These are phyloP conservation scores for Ceratocystis cacaofunesta DNA, from an alignment of 2,329 filamentous ascomycete genomes.

Conservation along the genomic window DNA sequence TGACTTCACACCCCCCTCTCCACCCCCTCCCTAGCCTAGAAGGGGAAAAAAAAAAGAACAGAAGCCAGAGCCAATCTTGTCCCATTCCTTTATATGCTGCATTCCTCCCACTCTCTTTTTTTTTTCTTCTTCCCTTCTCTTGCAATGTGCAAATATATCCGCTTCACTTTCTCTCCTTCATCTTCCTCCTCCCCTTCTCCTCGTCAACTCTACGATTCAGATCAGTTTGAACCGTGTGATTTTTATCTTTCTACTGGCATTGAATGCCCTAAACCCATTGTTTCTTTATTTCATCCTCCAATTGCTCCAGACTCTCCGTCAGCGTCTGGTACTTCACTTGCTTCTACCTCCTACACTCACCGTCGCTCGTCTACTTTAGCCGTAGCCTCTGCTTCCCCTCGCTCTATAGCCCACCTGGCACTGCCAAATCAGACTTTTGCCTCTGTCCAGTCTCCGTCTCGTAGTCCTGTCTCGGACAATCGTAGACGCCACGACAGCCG, in stretches of 20 bases:
- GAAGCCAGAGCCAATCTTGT: background rate
- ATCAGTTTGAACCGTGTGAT: background rate
- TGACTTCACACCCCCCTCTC: background rate
- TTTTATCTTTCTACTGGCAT: background rate
- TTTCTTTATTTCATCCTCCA: background rate
- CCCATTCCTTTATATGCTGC: conserved; percentile 1
- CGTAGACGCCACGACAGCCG: background rate
- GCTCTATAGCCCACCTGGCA: background rate
- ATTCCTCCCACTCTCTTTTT: conserved; percentile 2
- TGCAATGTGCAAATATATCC: conserved; percentile 3
- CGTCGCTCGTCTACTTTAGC: background rate
- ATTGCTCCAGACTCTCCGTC: background rate
- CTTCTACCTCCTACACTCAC: background rate
- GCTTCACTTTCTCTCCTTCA: background rate
- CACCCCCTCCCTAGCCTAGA: background rate
- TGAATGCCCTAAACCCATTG: background rate
- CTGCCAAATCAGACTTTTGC: background rate
- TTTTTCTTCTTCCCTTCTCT: conserved; percentile 3
- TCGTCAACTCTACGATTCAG: background rate
- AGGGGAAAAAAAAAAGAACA: background rate
- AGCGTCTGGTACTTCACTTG: background rate
- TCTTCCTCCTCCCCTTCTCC: background rate
- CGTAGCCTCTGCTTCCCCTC: background rate
- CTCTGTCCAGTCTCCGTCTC: background rate
- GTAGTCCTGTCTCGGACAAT: background rate